Conservation (phyloP, 2,329 filamentous ascomycete genomes). For the Xylariaceae sp. region DNA sequence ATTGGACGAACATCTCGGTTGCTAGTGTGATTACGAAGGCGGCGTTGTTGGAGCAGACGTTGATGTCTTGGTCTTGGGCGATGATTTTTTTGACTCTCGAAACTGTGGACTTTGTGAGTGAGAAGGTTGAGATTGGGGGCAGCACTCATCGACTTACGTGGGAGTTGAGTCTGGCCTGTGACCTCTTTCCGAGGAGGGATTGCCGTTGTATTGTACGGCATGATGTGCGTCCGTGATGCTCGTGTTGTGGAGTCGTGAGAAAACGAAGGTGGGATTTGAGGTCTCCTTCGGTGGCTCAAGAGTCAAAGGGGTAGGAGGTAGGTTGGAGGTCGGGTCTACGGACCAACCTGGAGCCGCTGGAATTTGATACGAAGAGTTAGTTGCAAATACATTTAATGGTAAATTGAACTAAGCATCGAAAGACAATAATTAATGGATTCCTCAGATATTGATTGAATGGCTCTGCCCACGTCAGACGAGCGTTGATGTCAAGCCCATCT, state of each 20-base stretch:
- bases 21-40: slow-evolving; percentile 92
- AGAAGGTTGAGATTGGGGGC: neutral
- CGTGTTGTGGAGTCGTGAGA: neutral
- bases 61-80: slow-evolving; percentile 79
- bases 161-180: slow-evolving; percentile 80
- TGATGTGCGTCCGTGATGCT: slow-evolving; percentile 35
- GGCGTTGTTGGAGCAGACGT: slow-evolving; percentile 86
- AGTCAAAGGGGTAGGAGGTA: too few species aligned
- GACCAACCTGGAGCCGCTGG: too few species aligned
- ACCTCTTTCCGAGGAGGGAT: slow-evolving; percentile 78
- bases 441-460: too few species aligned
- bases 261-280: neutral
- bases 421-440: too few species aligned
- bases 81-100: slow-evolving; percentile 97
- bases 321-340: too few species aligned
- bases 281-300: neutral
- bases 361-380: too few species aligned
- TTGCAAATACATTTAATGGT: too few species aligned
- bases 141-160: slow-evolving; percentile 58
- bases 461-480: too few species aligned
- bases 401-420: too few species aligned
- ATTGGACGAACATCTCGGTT: slow-evolving; percentile 93
- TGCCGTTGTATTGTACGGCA: slow-evolving; percentile 88
- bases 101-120: slow-evolving; percentile 51
- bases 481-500: too few species aligned